Evolutionary conservation across 1,284 basidiomycete species (phyloP).

Genomic region (Ganoderma lingzhi): DNA sequence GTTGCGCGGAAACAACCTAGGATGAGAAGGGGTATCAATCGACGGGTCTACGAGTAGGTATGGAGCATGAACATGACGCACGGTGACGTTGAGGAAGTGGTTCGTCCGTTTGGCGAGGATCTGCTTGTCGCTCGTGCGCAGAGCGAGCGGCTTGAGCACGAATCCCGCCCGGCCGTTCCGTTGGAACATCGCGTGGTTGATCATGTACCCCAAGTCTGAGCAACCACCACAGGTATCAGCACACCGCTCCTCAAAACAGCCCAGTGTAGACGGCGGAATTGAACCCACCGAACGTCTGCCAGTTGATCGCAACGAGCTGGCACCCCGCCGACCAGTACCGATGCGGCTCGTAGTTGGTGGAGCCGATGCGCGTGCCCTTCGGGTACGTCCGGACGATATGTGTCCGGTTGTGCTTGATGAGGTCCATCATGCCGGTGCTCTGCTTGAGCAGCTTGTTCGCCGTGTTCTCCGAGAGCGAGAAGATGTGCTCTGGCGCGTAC

Average conservation of each 20-base stretch:
- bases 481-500: slow-evolving; percentile 91
- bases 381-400: slow-evolving; percentile 94
- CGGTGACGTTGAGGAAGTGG: slow-evolving; percentile 73
- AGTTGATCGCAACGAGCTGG: slow-evolving; percentile 97
- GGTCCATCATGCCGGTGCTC: slow-evolving; percentile 58
- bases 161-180: slow-evolving; percentile 89
- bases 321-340: slow-evolving; percentile 91
- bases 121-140: slow-evolving; percentile 75
- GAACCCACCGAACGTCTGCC: slow-evolving; percentile 89
- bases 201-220: slow-evolving; percentile 85
- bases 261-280: background rate
- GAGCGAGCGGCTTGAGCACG: slow-evolving; percentile 87
- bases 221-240: background rate
- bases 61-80: slow-evolving; percentile 37
- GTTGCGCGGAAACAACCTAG: slow-evolving; percentile 92
- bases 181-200: slow-evolving; percentile 96
- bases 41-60: too few relatives aligned
- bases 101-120: slow-evolving; percentile 61
- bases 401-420: slow-evolving; percentile 89
- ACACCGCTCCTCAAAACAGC: background rate
- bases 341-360: slow-evolving; percentile 92
- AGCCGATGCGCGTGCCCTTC: slow-evolving; percentile 82
- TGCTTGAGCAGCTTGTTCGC: slow-evolving; percentile 73
- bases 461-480: slow-evolving; percentile 92
- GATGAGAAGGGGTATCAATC: background rate